Evolutionary conservation across 345 rosid genomes (phyloP), one percentile per base, ranked within the genome.

Genomic region (Viola odorata): DNA sequence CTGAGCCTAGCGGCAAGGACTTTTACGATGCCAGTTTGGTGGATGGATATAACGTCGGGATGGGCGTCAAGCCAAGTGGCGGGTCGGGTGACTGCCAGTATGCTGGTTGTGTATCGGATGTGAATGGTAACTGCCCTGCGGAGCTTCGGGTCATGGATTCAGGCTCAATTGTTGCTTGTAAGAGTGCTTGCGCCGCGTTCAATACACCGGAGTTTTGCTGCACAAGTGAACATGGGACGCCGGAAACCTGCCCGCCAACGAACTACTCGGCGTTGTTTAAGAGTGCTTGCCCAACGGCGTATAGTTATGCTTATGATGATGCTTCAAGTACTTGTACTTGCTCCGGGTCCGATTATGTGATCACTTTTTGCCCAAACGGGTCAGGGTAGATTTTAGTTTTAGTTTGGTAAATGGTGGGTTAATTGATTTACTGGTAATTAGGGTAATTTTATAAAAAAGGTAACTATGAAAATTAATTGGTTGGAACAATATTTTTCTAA

Each of bases 11-110:
- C 12, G 81, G 71, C 15, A 86, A 80, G 66, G 98, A 91, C 63
- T 91, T 89, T 66, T 91, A 91, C 62, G 96, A 89, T 73, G 89
- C 89, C n/a, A 91, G 96, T 16, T 80, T 91, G 4, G 98, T 91
- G 40, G 98, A 91, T 63, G 98, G 98, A 2, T 91, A 91, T 82
- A 91, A 91, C 44, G 80, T 89, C n/a, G 91, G 77, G 47, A 58
- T 89, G 77, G 86, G 86, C 2, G 87, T 89, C 0, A 76, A 70
- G 77, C 83, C 96, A 0, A 53, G 67, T 8, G 89, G 91, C 12
- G 89, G 96, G 0, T 42, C 78, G 12, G 98, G 96, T 0, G 79
- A 85, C 16, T 91, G 98, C 54, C 81, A 78, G 61, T 84, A 80
- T 61, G 94, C 96, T 1, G 98, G 92, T 11, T 91, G 98, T 52